Conservation (phyloP, 805 yeast genomes). For the Metschnikowia drakensbergensis region DNA sequence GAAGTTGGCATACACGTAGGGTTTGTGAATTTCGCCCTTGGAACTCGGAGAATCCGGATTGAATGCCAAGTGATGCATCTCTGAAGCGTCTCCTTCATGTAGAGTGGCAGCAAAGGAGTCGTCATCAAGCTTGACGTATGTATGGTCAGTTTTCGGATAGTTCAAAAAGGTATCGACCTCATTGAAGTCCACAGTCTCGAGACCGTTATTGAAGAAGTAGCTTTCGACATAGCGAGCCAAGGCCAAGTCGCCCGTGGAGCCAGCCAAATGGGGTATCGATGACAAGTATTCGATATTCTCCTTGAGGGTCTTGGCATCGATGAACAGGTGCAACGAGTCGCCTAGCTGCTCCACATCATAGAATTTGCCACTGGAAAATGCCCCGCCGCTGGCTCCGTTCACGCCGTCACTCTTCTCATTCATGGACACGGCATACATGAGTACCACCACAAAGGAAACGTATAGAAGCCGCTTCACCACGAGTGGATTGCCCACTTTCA, state of each 20-base stretch:
- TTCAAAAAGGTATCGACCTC: slow-evolving; percentile 56
- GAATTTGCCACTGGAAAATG: slow-evolving; percentile 52
- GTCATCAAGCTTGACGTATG: slow-evolving; percentile 30
- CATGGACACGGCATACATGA: slow-evolving; percentile 55
- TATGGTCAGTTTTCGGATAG: slow-evolving; percentile 47
- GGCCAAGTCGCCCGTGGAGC: slow-evolving; percentile 80
- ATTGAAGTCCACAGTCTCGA: slow-evolving; percentile 48
- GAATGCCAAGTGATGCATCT: slow-evolving; percentile 47
- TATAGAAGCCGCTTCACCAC: slow-evolving; percentile 75
- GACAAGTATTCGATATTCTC: slow-evolving; percentile 68
- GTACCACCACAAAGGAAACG: slow-evolving; percentile 57
- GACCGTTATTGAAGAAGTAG: slow-evolving; percentile 54
- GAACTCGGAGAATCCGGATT: slow-evolving; percentile 59
- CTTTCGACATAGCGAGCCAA: slow-evolving; percentile 62
- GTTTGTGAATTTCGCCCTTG: slow-evolving; percentile 52
- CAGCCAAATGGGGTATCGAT: slow-evolving; percentile 82
- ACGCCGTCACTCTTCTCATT: slow-evolving; percentile 47
- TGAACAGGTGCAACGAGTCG: slow-evolving; percentile 43
- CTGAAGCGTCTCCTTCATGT: slow-evolving; percentile 27
- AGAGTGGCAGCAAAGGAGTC: slow-evolving; percentile 38
- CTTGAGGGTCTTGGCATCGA: slow-evolving; percentile 57
- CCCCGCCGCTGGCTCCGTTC: slow-evolving; percentile 39
- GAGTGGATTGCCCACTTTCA: slow-evolving; percentile 78
- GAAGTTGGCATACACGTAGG: slow-evolving; percentile 58
- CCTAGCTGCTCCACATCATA: slow-evolving; percentile 54